These are phyloP conservation scores for Penicillium cosmopolitanum DNA, from an alignment of 495 filamentous ascomycete genomes.

Conservation along the genomic window DNA sequence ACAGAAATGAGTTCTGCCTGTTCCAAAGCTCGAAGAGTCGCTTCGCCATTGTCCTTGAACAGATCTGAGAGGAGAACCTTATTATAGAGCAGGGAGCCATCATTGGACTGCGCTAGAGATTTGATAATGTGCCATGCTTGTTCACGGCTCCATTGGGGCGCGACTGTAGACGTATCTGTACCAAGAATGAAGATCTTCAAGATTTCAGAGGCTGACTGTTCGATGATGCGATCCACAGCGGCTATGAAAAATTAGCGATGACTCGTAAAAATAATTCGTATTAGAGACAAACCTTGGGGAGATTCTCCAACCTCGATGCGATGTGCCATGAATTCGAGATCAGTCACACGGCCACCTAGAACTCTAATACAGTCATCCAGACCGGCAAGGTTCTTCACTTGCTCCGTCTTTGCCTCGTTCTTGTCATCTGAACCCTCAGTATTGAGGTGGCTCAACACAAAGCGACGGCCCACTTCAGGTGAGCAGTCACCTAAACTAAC, in stretches of 20 bases:
- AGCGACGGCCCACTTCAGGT: slow-evolving; percentile 82
- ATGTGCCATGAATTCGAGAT: slow-evolving; percentile 89
- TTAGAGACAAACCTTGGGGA: slow-evolving; percentile 56
- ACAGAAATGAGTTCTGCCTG: slow-evolving; percentile 88
- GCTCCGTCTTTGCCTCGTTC: slow-evolving; percentile 38
- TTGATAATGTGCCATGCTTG: slow-evolving; percentile 92
- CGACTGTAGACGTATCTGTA: slow-evolving; percentile 43
- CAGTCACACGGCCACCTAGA: slow-evolving; percentile 87
- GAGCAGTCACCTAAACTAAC: slow-evolving; percentile 84
- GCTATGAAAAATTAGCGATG: slow-evolving; percentile 42
- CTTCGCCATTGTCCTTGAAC: slow-evolving; percentile 69
- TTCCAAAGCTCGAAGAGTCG: slow-evolving; percentile 75
- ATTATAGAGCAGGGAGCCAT: slow-evolving; percentile 71
- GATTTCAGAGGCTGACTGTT: slow-evolving; percentile 85
- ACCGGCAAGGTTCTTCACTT: slow-evolving; percentile 54
- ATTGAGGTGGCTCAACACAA: slow-evolving; percentile 83
- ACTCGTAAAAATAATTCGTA: not conserved
- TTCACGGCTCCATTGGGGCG: slow-evolving; percentile 68
- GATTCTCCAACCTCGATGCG: slow-evolving; percentile 90
- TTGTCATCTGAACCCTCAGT: slow-evolving; percentile 45
- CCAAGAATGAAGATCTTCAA: slow-evolving; percentile 87
- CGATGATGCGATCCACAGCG: slow-evolving; percentile 88
- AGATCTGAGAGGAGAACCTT: slow-evolving; percentile 75
- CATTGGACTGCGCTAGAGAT: slow-evolving; percentile 59
- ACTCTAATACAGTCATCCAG: slow-evolving; percentile 81